phyloP scores from a whole-genome alignment of 2,329 filamentous ascomycete species.

The Colletotrichum somersetense region DNA sequence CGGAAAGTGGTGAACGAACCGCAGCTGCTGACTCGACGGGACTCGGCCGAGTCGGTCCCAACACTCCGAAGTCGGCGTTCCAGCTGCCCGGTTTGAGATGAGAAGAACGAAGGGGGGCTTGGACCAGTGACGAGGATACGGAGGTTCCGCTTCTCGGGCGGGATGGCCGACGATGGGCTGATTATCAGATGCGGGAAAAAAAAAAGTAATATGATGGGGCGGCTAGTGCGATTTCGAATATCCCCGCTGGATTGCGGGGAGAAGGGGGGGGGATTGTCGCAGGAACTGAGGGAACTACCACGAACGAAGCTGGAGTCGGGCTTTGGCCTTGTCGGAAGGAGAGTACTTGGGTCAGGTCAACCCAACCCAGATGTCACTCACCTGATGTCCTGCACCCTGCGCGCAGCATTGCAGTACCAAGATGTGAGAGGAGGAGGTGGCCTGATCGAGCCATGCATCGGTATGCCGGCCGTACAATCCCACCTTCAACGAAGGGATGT shows the following conservation, averaged over 20 bases:
- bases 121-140: background rate
- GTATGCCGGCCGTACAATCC: background rate
- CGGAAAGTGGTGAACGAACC: background rate
- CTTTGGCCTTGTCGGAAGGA: background rate
- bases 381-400: background rate
- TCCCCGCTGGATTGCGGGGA: conserved; percentile 23
- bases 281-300: conserved; percentile 3
- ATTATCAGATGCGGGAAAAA: conserved; percentile 27
- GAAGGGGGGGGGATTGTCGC: background rate
- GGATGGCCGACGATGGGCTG: conserved; percentile 12
- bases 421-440: background rate
- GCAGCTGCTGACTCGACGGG: background rate
- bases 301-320: background rate
- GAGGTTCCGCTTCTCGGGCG: background rate
- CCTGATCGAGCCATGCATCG: background rate
- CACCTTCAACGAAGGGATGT: background rate
- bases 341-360: background rate
- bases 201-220: background rate
- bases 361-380: background rate
- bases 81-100: background rate
- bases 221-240: conserved; percentile 5
- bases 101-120: background rate
- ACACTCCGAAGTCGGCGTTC: background rate
- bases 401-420: background rate
- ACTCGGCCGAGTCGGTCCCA: conserved; percentile 9